A percentile compares a stretch with the other conserved stretches of the same genome.
phyloP scores from a whole-genome alignment of 2,329 filamentous ascomycete species.

The Hymenoscyphus fraxineus region DNA sequence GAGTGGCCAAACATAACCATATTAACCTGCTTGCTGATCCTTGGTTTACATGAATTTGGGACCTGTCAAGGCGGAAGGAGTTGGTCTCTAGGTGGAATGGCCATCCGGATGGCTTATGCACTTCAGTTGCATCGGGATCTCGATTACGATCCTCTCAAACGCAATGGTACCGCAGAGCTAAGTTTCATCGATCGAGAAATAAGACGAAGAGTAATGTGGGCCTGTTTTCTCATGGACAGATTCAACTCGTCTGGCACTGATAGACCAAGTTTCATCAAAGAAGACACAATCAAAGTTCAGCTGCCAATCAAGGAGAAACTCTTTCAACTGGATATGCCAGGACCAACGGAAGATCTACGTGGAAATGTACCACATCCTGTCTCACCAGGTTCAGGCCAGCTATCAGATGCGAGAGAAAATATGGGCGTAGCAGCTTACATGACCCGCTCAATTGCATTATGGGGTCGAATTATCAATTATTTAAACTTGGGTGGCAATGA shows the following conservation, averaged over 20 bases:
- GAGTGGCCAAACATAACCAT: conserved; percentile 97
- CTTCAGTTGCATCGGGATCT: conserved; percentile 90
- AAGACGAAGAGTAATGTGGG: conserved; percentile 92
- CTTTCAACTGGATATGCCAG: conserved; percentile 88
- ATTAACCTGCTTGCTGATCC: conserved; percentile 79
- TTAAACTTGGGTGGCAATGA: conserved; percentile 87
- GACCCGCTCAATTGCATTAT: conserved; percentile 78
- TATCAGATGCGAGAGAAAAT: conserved; percentile 68
- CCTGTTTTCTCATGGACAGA: conserved; percentile 94
- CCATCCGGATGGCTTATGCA: conserved; percentile 94
- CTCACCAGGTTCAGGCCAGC: conserved; percentile 58
- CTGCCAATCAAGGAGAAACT: conserved; percentile 86
- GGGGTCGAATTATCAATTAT: conserved; percentile 87
- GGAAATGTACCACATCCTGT: conserved; percentile 64
- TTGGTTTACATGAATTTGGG: conserved; percentile 92
- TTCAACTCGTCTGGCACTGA: conserved; percentile 97
- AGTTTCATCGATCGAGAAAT: conserved; percentile 95
- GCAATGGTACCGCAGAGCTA: conserved; percentile 60
- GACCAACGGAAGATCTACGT: conserved; percentile 76
- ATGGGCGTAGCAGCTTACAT: conserved; percentile 95
- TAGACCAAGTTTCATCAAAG: conserved; percentile 83
- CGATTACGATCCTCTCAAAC: conserved; percentile 71
- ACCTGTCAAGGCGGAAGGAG: conserved; percentile 94
- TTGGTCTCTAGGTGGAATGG: conserved; percentile 93
- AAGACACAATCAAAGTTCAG: conserved; percentile 84